Evolutionary conservation across 257 asterid species (phyloP), one percentile per base, ranked within the genome.

Genomic region (Catharanthus roseus): DNA sequence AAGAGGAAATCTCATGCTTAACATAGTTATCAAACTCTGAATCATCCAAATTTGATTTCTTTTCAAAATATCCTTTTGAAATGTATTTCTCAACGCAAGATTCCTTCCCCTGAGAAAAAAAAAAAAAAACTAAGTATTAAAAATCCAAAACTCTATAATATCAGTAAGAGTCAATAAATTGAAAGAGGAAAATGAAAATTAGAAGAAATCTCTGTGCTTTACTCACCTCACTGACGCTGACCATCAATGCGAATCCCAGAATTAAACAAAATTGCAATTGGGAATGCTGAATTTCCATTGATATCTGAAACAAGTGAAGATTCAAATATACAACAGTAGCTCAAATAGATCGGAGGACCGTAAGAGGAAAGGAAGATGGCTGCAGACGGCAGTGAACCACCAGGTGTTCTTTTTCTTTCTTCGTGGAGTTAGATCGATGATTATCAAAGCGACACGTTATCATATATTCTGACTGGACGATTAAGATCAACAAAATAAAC

Each of bases 41-140:
- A 61, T 85, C 90, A 31, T 65, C 56, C 75, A 84, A 84, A 71
- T 58, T 77, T 29, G 65, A 73, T 47, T 84, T 73, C 80, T 79
- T 73, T 58, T 83, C 76, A 57, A 93, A 89, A 67, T 87, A 93
- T 0, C 69, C 66, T 39, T 81, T 58, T 23, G 90, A 10, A 29
- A 93, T 80, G 79, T 77, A 89, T 71, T 77, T 78, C 53, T 73
- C 83, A 67, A 53, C 23, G 41, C 44, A 75, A 71, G 49, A 73
- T 63, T 66, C 70, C 47, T 78, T 75, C 68, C 62, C 86, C 93
- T 86, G 82, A 56, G 72, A 71, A 69, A 60, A 38, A 34, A 62
- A 38, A 74, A 21, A 49, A 12, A 38, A 49, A 26, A 9, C 15
- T 23, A 31, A 60, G 33, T 9, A 16, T 68, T 28, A n/a, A 51